Percentiles rank a stretch among this genome's conserved stretches.
Conservation (phyloP, 768 basidiomycete species). For the Collybia nuda region DNA sequence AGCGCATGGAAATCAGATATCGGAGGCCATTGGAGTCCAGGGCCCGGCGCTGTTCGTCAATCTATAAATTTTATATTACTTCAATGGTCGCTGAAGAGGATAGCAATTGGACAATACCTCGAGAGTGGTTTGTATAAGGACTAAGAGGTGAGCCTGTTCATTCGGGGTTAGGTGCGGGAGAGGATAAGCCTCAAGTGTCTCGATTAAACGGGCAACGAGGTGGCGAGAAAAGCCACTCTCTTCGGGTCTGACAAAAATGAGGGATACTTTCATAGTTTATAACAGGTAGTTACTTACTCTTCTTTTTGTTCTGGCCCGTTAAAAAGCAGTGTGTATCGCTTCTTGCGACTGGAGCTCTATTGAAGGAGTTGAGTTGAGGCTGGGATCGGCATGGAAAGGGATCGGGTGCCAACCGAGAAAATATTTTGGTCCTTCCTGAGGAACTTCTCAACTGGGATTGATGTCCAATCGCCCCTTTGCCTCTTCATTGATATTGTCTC, state of each 20-base stretch:
- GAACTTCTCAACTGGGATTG: constrained; percentile 59
- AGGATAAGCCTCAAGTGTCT: constrained; percentile 59
- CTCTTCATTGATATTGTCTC: constrained; percentile 21
- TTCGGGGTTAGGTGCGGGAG: constrained; percentile 72
- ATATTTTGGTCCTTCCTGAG: constrained; percentile 32
- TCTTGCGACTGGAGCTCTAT: constrained; percentile 23
- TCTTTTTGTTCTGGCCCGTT: constrained; percentile 38
- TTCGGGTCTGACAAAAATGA: constrained; percentile 36
- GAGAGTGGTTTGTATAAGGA: constrained; percentile 83
- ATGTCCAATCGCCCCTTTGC: constrained; percentile 36
- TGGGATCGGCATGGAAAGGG: constrained; percentile 4
- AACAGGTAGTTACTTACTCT: constrained; percentile 37
- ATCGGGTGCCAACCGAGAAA: constrained; percentile 14
- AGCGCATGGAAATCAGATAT: constrained; percentile 90
- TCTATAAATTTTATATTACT: constrained; percentile 38
- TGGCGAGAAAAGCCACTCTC: constrained; percentile 61
- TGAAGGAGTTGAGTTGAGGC: neutral
- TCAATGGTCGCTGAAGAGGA: neutral
- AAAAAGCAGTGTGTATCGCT: constrained; percentile 57
- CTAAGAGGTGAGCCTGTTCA: constrained; percentile 82
- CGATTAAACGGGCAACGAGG: constrained; percentile 60
- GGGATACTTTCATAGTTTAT: constrained; percentile 3
- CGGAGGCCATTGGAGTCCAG: constrained; percentile 91
- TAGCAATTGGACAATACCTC: constrained; percentile 48
- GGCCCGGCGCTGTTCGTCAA: constrained; percentile 87